Conservation (phyloP, 2,329 filamentous ascomycete genomes). For the Diaporthe vexans region DNA sequence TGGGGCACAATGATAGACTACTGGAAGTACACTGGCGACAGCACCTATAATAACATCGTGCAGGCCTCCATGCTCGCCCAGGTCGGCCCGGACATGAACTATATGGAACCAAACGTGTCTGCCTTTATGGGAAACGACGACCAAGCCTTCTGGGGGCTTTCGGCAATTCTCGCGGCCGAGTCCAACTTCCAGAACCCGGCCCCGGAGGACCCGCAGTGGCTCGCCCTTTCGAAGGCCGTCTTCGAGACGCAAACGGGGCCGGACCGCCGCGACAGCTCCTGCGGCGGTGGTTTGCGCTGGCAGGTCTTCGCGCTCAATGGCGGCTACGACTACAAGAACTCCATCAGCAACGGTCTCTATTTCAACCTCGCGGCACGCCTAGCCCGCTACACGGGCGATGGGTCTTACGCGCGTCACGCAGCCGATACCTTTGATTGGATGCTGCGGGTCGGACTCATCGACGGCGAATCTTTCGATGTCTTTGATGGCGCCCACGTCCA, state of each 20-base stretch:
- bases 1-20: constrained; percentile 80
- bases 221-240: constrained; percentile 81
- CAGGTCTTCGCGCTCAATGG: constrained; percentile 88
- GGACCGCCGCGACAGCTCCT: constrained; percentile 78
- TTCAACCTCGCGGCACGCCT: constrained; percentile 70
- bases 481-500: constrained; percentile 68
- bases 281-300: constrained; percentile 83
- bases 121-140: constrained; percentile 80
- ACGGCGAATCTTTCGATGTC: constrained; percentile 66
- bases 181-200: constrained; percentile 75
- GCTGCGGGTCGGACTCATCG: constrained; percentile 62
- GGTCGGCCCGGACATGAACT: constrained; percentile 79
- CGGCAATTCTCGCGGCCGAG: constrained; percentile 79
- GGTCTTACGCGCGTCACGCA: constrained; percentile 69
- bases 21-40: constrained; percentile 76
- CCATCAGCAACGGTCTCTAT: constrained; percentile 62
- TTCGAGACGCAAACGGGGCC: constrained; percentile 82
- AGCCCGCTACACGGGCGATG: constrained; percentile 71
- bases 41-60: constrained; percentile 71
- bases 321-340: constrained; percentile 66
- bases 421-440: constrained; percentile 71
- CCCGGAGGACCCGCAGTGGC: constrained; percentile 71
- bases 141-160: constrained; percentile 80
- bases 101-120: constrained; percentile 82
- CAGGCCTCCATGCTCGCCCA: constrained; percentile 74